Evolutionary conservation across 352 stramenopile genomes (phyloP).

Genomic region (Hyphochytrium catenoides): DNA sequence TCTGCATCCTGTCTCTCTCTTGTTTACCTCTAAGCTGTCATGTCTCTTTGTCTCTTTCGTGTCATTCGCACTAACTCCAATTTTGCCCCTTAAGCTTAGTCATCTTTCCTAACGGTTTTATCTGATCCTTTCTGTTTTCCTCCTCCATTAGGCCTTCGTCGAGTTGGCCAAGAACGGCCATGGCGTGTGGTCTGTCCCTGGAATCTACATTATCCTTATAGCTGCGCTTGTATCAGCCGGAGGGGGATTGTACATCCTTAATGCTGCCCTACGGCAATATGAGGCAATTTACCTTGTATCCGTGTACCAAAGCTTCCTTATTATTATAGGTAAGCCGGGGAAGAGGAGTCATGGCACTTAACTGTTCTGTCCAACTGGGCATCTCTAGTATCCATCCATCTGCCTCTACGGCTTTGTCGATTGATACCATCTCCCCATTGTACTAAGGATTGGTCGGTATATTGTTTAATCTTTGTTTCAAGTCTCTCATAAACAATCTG

Average conservation of each 20-base stretch:
- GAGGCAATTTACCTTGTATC: conserved; percentile 57
- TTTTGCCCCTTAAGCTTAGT: background rate
- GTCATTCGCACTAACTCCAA: background rate
- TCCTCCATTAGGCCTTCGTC: conserved; percentile 44
- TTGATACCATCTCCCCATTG: conserved; percentile 12
- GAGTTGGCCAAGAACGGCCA: conserved; percentile 45
- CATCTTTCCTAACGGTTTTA: background rate
- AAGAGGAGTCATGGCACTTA: no score
- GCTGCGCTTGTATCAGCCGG: conserved; percentile 30
- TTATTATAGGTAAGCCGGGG: conserved; percentile 17
- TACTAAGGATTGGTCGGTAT: background rate
- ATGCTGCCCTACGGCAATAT: conserved; percentile 45
- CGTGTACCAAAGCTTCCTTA: conserved; percentile 56
- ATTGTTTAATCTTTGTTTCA: background rate
- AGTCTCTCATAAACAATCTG: no score
- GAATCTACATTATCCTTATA: conserved; percentile 45
- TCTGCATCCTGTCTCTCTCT: no score
- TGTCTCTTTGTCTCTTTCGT: no score
- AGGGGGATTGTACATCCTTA: conserved; percentile 45
- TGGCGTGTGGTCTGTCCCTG: conserved; percentile 23
- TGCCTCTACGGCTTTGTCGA: background rate
- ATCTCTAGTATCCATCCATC: no score
- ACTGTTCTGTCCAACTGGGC: no score
- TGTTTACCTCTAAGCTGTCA: no score
- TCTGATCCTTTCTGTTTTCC: background rate